Base-by-base conservation (phyloP, 83 land plant species). In the Isoetes engelmannii region DNA sequence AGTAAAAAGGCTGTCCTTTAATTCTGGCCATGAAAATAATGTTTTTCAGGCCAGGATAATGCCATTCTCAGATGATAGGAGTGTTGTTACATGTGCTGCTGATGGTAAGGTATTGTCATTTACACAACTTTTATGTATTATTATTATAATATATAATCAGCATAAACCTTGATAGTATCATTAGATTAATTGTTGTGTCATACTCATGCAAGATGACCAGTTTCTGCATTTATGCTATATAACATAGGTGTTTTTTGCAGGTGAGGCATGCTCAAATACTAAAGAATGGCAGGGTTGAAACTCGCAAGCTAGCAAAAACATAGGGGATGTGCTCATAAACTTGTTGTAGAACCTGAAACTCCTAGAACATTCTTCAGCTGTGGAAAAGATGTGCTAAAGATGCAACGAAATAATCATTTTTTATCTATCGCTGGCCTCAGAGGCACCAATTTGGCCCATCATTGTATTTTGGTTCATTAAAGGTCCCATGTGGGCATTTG, bases 321-420 rank as follows among this genome's bases (percentile, higher is more conserved):
- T 72, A 76, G 67, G 0, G 89, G 92, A 5, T 80, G 86, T 53
- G 98, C 86, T 67, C 96, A 93, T 74, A 93, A 90, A 74, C 72
- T 93, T 71, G 92, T 92, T 6, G 68, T 89, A 61, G 92, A 92
- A 69, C 96, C 95, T 75, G 98, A 95, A 46, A 89, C 87, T 72
- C 85, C 96, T 58, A 79, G 89, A 61, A 81, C 81, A 48, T 90
- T 93, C 68, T 90, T 84, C 63, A 85, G 89, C 21, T 87, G 96
- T 75, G 96, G 90, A 49, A 96, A 93, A 81, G 98, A 93, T 84
- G 98, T n/a, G n/a, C n/a, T n/a, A n/a, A n/a, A n/a, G n/a, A n/a
- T n/a, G n/a, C n/a, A n/a, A n/a, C n/a, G n/a, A n/a, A n/a, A n/a
- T n/a, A n/a, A n/a, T n/a, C n/a, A n/a, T n/a, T n/a, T n/a, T n/a